Evolutionary conservation across 495 filamentous ascomycete species (phyloP).

Genomic region (Penicillium parvum): DNA sequence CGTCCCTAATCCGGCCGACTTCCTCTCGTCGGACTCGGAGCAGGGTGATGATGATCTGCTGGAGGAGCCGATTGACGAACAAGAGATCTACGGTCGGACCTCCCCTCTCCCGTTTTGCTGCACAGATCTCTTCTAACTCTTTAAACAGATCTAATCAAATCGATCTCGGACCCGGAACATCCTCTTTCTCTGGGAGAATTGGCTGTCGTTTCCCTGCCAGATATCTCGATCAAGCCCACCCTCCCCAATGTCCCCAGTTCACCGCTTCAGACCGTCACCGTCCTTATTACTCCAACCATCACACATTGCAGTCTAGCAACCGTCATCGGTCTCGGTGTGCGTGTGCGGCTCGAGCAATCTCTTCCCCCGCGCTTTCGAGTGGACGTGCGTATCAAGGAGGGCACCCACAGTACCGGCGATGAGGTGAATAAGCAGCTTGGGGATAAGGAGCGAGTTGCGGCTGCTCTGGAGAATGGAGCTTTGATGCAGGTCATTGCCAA

Average conservation of each 20-base stretch:
- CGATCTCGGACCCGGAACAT: conserved; percentile 94
- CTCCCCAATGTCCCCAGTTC: conserved; percentile 44
- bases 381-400: conserved; percentile 91
- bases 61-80: conserved; percentile 85
- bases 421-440: conserved; percentile 94
- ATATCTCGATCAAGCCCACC: conserved; percentile 73
- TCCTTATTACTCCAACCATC: conserved; percentile 89
- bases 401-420: conserved; percentile 89
- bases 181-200: conserved; percentile 88
- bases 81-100: conserved; percentile 87
- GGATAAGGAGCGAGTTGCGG: conserved; percentile 95
- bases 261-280: conserved; percentile 47
- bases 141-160: conserved; percentile 75
- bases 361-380: conserved; percentile 90
- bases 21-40: conserved; percentile 42
- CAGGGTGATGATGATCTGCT: conserved; percentile 56
- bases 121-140: conserved; percentile 3
- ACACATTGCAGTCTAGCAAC: conserved; percentile 95
- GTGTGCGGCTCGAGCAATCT: conserved; percentile 84
- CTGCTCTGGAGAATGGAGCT: conserved; percentile 89
- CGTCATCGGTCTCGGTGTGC: conserved; percentile 90
- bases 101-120: neutral
- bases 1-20: conserved; percentile 21
- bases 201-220: conserved; percentile 87
- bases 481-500: conserved; percentile 82